Conservation (phyloP, 2,329 filamentous ascomycete species). For the Beauveria sp. region DNA sequence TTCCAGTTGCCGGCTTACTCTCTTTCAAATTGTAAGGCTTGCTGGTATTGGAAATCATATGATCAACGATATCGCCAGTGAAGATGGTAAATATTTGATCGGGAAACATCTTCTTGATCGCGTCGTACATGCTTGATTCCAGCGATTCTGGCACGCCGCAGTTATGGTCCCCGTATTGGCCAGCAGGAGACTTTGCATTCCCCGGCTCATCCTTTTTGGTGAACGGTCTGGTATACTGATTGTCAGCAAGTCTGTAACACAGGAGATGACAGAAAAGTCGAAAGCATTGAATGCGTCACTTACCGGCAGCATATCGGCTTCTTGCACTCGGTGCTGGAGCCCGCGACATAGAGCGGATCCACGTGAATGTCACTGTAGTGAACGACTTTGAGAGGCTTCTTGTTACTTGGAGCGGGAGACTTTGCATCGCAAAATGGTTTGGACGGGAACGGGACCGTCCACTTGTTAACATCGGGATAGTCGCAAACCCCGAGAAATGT, state of each 20-base stretch:
- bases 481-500: slow-evolving; percentile 47
- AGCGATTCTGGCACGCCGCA: slow-evolving; percentile 45
- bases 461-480: slow-evolving; percentile 37
- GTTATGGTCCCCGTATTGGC: slow-evolving; percentile 43
- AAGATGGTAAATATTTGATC: slow-evolving; percentile 47
- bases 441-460: slow-evolving; percentile 37
- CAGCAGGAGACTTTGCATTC: slow-evolving; percentile 39
- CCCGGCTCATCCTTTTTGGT: slow-evolving; percentile 39
- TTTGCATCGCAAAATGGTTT: slow-evolving; percentile 30
- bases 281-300: slow-evolving; percentile 9
- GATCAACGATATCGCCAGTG: slow-evolving; percentile 52
- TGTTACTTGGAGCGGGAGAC: slow-evolving; percentile 31
- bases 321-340: slow-evolving; percentile 46
- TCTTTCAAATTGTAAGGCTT: slow-evolving; percentile 24
- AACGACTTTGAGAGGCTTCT: slow-evolving; percentile 44
- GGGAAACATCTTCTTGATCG: slow-evolving; percentile 38
- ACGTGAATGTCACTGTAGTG: slow-evolving; percentile 57
- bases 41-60: slow-evolving; percentile 40
- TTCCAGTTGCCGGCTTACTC: slow-evolving; percentile 18
- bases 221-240: slow-evolving; percentile 29
- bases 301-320: slow-evolving; percentile 53
- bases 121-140: slow-evolving; percentile 47
- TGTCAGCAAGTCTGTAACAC: no score
- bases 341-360: slow-evolving; percentile 46
- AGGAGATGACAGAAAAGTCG: neutral